Percentiles rank a stretch among this genome's conserved stretches.
These are phyloP conservation scores for Lentinula detonsa DNA, from an alignment of 768 basidiomycete species.

Conservation along the genomic window DNA sequence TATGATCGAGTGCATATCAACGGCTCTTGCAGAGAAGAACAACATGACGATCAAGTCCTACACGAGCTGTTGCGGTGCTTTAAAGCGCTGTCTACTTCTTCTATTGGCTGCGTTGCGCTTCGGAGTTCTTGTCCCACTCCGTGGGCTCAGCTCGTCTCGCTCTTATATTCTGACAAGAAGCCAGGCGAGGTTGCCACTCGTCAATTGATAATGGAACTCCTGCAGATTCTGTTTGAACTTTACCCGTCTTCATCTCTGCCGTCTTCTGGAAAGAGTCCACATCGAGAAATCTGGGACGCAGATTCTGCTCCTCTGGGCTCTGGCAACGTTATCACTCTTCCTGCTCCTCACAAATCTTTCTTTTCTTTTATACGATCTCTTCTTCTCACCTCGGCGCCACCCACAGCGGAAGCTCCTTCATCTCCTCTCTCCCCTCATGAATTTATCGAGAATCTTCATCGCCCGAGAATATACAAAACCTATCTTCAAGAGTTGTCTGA, in stretches of 20 bases:
- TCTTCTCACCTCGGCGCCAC: conserved; percentile 67
- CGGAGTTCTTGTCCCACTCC: conserved; percentile 87
- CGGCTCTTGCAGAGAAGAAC: conserved; percentile 74
- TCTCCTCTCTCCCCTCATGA: conserved; percentile 66
- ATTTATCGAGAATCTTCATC: conserved; percentile 71
- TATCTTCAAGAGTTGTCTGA: conserved; percentile 84
- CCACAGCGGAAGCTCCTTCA: conserved; percentile 55
- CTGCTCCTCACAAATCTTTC: conserved; percentile 64
- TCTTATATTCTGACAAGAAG: conserved; percentile 96
- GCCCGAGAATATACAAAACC: conserved; percentile 69
- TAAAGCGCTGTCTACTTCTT: conserved; percentile 87
- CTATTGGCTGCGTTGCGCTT: conserved; percentile 85
- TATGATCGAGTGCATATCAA: neutral
- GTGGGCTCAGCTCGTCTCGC: conserved; percentile 73
- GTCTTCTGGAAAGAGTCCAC: conserved; percentile 32
- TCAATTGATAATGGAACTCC: conserved; percentile 84
- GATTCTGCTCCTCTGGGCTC: conserved; percentile 30
- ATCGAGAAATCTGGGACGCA: conserved; percentile 56
- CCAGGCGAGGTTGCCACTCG: conserved; percentile 90
- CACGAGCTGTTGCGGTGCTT: conserved; percentile 91
- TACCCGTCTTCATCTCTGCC: conserved; percentile 73
- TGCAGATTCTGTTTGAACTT: conserved; percentile 83
- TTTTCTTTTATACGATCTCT: conserved; percentile 72
- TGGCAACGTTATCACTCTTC: conserved; percentile 56
- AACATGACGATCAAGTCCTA: conserved; percentile 93